Percentiles rank a stretch among this genome's conserved stretches.
Conservation (phyloP, 1,139 yeast genomes). For the Lodderomyces orthopsilosis region DNA sequence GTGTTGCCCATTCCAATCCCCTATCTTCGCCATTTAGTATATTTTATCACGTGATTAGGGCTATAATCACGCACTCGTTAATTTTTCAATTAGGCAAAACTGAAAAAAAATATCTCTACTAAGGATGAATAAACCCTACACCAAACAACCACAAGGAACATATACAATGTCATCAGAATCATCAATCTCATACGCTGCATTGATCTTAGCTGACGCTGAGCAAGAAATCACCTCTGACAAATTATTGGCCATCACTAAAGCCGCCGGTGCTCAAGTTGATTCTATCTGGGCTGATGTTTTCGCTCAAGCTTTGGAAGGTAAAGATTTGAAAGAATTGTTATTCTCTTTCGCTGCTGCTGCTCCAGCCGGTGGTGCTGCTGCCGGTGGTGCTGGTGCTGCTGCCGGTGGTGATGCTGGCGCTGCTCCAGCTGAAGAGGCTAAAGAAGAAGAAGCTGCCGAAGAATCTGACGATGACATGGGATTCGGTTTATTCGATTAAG, state of each 20-base stretch:
- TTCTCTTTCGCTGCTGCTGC: slow-evolving; percentile 66
- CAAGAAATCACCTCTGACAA: slow-evolving; percentile 92
- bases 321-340: slow-evolving; percentile 88
- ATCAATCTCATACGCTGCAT: slow-evolving; percentile 86
- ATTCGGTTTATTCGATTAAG: slow-evolving; percentile 52
- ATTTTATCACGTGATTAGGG: slow-evolving; percentile 2
- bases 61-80: neutral
- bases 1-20: too few species aligned
- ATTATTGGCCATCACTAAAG: slow-evolving; percentile 77
- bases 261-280: slow-evolving; percentile 89
- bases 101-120: neutral
- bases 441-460: slow-evolving; percentile 48
- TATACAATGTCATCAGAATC: slow-evolving; percentile 49
- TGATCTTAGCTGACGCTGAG: slow-evolving; percentile 97
- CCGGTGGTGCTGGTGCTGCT: slow-evolving; percentile 59
- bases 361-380: slow-evolving; percentile 46
- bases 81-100: neutral
- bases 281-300: slow-evolving; percentile 90
- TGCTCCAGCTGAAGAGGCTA: slow-evolving; percentile 55
- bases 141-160: neutral
- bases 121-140: neutral
- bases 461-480: slow-evolving; percentile 86
- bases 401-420: slow-evolving; percentile 50
- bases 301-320: slow-evolving; percentile 97
- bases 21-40: too few species aligned